Evolutionary conservation across 2,329 filamentous ascomycete genomes (phyloP).

Genomic region (Pyricularia grisea): DNA sequence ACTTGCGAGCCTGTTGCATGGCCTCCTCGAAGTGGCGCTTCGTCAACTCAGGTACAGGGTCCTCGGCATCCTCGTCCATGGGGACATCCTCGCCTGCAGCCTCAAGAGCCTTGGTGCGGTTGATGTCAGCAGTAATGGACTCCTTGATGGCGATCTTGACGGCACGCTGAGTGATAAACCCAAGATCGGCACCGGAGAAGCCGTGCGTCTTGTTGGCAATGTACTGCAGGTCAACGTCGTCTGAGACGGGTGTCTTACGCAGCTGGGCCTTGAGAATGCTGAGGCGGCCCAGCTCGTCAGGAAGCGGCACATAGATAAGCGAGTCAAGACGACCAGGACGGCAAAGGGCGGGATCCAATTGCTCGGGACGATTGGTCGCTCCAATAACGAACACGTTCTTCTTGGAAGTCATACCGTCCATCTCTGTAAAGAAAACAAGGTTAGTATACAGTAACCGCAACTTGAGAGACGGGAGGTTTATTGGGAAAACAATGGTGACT

Average conservation of each 20-base stretch:
- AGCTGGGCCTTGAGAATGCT: slow-evolving; percentile 92
- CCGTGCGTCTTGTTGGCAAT: slow-evolving; percentile 97
- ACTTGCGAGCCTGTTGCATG: slow-evolving; percentile 88
- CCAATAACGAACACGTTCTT: slow-evolving; percentile 99
- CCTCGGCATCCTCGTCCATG: slow-evolving; percentile 79
- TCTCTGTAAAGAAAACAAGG: slow-evolving; percentile 44
- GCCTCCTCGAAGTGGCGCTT: slow-evolving; percentile 98
- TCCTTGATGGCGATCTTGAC: slow-evolving; percentile 99
- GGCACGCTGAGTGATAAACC: slow-evolving; percentile 96
- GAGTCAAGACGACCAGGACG: slow-evolving; percentile 98
- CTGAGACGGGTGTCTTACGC: slow-evolving; percentile 89
- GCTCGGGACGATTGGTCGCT: slow-evolving; percentile 96
- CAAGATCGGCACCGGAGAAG: slow-evolving; percentile 98
- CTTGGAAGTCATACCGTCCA: slow-evolving; percentile 99
- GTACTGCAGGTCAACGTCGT: slow-evolving; percentile 79
- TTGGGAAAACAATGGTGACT: slow-evolving; percentile 24
- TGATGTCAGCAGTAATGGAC: slow-evolving; percentile 80
- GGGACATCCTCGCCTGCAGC: slow-evolving; percentile 71
- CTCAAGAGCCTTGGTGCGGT: slow-evolving; percentile 82
- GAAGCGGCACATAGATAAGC: slow-evolving; percentile 94
- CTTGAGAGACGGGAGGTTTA: too few species aligned
- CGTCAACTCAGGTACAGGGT: slow-evolving; percentile 91
- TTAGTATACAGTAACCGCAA: not conserved
- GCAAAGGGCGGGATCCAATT: slow-evolving; percentile 95
- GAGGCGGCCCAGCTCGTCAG: slow-evolving; percentile 81